Conservation (phyloP, 2,329 filamentous ascomycete genomes). For the Diaporthe caulivora region DNA sequence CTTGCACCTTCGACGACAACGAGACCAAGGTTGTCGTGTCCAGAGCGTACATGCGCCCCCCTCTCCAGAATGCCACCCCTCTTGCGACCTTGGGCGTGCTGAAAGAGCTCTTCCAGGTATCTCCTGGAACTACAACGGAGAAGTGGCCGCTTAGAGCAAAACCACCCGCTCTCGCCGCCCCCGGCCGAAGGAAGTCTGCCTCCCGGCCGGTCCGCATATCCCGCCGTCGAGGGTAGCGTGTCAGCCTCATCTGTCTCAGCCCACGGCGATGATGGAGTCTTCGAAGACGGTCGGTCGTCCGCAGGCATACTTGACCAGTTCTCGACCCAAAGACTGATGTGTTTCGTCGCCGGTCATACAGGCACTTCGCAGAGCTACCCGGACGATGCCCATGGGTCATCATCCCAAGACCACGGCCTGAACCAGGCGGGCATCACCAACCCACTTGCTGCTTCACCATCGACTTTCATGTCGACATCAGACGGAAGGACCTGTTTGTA, state of each 20-base stretch:
- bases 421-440: conserved; percentile 50
- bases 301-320: not conserved
- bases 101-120: conserved; percentile 39
- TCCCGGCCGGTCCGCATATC: not conserved
- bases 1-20: conserved; percentile 58
- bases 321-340: not conserved
- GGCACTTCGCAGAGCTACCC: not conserved
- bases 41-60: conserved; percentile 51
- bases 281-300: not conserved
- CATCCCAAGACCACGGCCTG: conserved; percentile 20
- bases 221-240: conserved; percentile 15
- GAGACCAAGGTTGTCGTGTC: conserved; percentile 63
- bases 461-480: conserved; percentile 55
- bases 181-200: conserved; percentile 22
- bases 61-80: conserved; percentile 20
- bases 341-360: not conserved
- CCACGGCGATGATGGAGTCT: not conserved
- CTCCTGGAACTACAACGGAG: conserved; percentile 42
- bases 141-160: conserved; percentile 33
- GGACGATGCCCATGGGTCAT: not conserved
- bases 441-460: conserved; percentile 55
- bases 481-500: conserved; percentile 58
- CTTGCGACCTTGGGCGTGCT: conserved; percentile 14
- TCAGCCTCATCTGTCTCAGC: conserved; percentile 12
- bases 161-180: conserved; percentile 29